Evolutionary conservation across 129 eudicot species (phyloP).

Genomic region (Lactuca sativa): DNA sequence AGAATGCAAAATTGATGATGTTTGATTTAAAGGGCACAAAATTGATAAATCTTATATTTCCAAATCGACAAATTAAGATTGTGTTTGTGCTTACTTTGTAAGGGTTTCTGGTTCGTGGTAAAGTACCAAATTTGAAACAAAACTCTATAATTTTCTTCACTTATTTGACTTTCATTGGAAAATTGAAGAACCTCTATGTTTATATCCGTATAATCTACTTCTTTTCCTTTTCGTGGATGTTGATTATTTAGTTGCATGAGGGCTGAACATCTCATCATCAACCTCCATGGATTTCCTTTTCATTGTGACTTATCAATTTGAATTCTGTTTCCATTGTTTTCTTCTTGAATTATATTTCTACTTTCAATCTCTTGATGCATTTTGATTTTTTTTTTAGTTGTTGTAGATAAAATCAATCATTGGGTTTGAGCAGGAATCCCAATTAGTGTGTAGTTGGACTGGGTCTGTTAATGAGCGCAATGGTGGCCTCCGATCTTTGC

Average conservation of each 20-base stretch:
- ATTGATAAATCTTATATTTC: background rate
- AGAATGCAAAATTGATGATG: background rate
- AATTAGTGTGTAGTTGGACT: constrained; percentile 68
- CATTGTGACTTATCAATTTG: background rate
- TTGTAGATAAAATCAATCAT: constrained; percentile 93
- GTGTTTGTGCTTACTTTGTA: background rate
- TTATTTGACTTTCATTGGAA: background rate
- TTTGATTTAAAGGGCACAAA: background rate
- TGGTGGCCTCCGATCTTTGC: constrained; percentile 49
- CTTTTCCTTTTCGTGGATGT: background rate
- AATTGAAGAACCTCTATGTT: background rate
- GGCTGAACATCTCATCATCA: background rate
- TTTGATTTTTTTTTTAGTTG: background rate
- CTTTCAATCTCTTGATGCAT: background rate
- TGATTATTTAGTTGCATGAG: background rate
- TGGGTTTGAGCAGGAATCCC: constrained; percentile 94
- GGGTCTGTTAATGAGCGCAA: constrained; percentile 54
- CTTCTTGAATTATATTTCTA: constrained; percentile 1
- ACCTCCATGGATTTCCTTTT: background rate
- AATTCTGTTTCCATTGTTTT: constrained; percentile 11
- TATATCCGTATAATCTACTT: background rate
- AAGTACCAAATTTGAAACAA: background rate
- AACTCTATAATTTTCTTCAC: background rate
- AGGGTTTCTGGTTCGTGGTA: constrained; percentile 14
- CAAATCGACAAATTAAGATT: background rate